Evolutionary conservation across 805 yeast genomes (phyloP), one percentile per base, ranked within the genome.

Genomic region (Tetrapisispora fleetii): DNA sequence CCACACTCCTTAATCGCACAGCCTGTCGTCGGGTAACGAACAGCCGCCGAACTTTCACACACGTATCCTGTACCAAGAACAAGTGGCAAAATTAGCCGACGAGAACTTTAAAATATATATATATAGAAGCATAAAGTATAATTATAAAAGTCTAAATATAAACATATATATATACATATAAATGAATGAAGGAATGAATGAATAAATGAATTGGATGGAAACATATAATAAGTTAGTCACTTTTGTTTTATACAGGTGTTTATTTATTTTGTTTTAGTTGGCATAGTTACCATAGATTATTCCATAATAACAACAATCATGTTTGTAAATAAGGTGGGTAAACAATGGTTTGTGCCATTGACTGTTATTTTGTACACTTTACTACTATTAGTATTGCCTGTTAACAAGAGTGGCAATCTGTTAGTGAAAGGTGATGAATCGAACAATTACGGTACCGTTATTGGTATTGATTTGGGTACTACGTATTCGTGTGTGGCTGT

Each of bases 401-500:
- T 62, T 18, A 62, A 62, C 39, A 56, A 64, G 49, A 55, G 58
- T 40, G 35, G 35, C 35, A 32, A 32, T 32, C 55, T 62, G 46
- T 44, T 69, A 37, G 64, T 65, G 27, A 67, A 68, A 49, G 69
- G 59, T 40, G 69, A 58, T 27, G 73, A 69, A 18, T 64, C 65
- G 5, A 79, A 76, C 41, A 70, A 64, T 54, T 79, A 79, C 52
- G 83, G 83, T 50, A 78, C 76, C 50, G 91, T 85, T 43, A 85
- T 86, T 58, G 95, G 98, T 72, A 91, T 91, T 65, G 98, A 91
- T 76, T 78, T 91, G 73, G 99, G 99, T 68, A 90, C 97, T 52
- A 90, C 97, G 2, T 90, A 90, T 73, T 89, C 96, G 1, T 90
- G 97, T 81, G 97, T 90, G 49, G 97, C 96, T 58, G 88, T 79